phyloP scores from a whole-genome alignment of 2,329 filamentous ascomycete genomes.

The Diaporthe helianthi region DNA sequence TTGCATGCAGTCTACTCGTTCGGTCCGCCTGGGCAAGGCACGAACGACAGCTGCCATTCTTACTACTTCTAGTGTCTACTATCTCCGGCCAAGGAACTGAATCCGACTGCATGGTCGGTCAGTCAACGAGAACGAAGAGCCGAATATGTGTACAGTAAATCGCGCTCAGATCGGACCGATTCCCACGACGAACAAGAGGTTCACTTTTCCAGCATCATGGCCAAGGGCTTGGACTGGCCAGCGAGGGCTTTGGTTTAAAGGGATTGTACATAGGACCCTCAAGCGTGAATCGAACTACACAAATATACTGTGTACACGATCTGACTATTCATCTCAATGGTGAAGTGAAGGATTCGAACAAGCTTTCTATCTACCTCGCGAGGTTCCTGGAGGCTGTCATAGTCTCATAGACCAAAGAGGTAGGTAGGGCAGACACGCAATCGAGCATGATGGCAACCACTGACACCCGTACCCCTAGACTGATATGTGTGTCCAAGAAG shows the following conservation, averaged over 20 bases:
- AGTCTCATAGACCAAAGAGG: not conserved
- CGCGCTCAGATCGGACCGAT: slow-evolving; percentile 9
- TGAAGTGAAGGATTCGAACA: not conserved
- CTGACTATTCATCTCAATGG: not conserved
- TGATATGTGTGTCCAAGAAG: not conserved
- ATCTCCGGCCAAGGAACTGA: not conserved
- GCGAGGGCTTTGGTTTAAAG: slow-evolving; percentile 10
- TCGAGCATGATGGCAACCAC: not conserved
- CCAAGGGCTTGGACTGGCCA: slow-evolving; percentile 1
- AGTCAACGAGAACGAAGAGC: slow-evolving; percentile 23
- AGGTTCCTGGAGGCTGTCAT: not conserved
- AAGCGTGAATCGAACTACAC: slow-evolving; percentile 7
- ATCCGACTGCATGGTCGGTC: slow-evolving; percentile 8
- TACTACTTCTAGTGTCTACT: slow-evolving; percentile 34
- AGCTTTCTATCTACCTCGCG: not conserved
- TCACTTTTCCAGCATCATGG: not conserved
- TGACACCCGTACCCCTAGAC: slow-evolving; percentile 7
- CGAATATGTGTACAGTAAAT: slow-evolving; percentile 27
- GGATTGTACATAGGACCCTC: slow-evolving; percentile 26
- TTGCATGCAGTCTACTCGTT: slow-evolving; percentile 26
- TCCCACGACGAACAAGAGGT: slow-evolving; percentile 6
- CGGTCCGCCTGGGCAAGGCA: slow-evolving; percentile 4
- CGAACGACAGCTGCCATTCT: slow-evolving; percentile 27
- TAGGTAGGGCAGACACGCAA: not conserved
- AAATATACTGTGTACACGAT: not conserved